Evolutionary conservation across 1,139 yeast species (phyloP), one percentile per base, ranked within the genome.

Genomic region (Taiozyma sp.): DNA sequence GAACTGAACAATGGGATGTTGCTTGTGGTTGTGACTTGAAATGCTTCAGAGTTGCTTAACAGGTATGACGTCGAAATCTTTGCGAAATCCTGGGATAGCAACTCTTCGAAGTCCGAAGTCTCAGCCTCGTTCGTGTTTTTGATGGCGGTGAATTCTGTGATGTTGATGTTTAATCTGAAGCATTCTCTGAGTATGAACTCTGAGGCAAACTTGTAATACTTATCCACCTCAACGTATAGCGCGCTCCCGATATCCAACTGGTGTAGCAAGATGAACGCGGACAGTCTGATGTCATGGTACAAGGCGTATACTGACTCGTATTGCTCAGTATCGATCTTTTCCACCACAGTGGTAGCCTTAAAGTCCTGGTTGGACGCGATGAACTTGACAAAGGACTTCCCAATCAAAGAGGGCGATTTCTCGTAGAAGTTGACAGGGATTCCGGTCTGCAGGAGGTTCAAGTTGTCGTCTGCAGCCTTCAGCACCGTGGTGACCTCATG

Each of bases 161-260:
- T 52, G 2, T 63, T 55, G 29, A 76, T 56, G 16, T 75, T 75
- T 24, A 80, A 61, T 54, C 85, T 76, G 34, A 77, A 74, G 24
- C 83, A 75, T 65, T 90, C 97, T 61, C 95, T 79, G 49, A 89
- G 67, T 40, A 90, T 67, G 49, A 88, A 67, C 59, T 88, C 96
- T 1, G 84, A 76, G 3, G 88, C 69, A 59, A 84, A 82, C 62
- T 80, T 83, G 70, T 81, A 89, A 60, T 86, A 85, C 51, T 76
- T 77, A 65, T 88, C 93, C 43, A 85, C 71, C 56, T 76, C 73
- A 22, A 69, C 70, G 63, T 90, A 90, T 14, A 68, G 68, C 24
- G 70, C 63, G n/a, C 83, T 71, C 2, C 89, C 90, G 34, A 83
- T 74, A 26, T 76, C 74, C 50, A 74, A 70, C 47, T 72, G 68